A percentile compares a stretch with the other conserved stretches of the same genome.
phyloP scores from a whole-genome alignment of 805 yeast species.

The Candida wancherniae region DNA sequence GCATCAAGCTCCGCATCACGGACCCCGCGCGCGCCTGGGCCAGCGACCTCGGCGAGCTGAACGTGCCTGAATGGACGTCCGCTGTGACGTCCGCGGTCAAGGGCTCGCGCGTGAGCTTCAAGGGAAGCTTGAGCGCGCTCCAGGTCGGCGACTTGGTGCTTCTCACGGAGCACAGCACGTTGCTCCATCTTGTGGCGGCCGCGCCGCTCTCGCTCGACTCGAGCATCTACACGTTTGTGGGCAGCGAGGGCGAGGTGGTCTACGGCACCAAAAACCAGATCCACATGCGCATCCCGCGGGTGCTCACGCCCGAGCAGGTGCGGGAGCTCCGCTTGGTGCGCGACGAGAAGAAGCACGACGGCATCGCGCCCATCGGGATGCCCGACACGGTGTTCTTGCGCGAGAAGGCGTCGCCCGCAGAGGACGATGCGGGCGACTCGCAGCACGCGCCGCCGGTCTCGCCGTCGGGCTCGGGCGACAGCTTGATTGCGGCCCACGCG shows the following conservation, averaged over 20 bases:
- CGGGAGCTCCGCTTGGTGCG: constrained; percentile 23
- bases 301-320: constrained; percentile 40
- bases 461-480: constrained; percentile 12
- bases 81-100: constrained; percentile 3
- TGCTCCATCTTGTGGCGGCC: constrained; percentile 50
- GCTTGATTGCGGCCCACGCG: constrained; percentile 32
- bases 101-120: constrained; percentile 7
- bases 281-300: constrained; percentile 49
- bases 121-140: constrained; percentile 17
- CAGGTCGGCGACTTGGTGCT: constrained; percentile 63
- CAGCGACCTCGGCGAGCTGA: constrained; percentile 1
- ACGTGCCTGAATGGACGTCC: constrained; percentile 2
- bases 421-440: no score
- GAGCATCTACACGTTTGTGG: constrained; percentile 53
- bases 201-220: constrained; percentile 47
- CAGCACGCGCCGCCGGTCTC: constrained; percentile 1
- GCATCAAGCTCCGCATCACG: constrained; percentile 7
- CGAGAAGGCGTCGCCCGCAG: constrained; percentile 19
- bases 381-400: constrained; percentile 28
- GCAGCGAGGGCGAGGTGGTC: constrained; percentile 51
- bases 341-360: constrained; percentile 27
- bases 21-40: constrained; percentile 12
- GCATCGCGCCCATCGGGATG: constrained; percentile 36
- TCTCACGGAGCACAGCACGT: constrained; percentile 39
- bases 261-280: constrained; percentile 43